Percentiles rank a stretch among this genome's conserved stretches.
Evolutionary conservation across 192 early-diverging fungal genomes (phyloP).

Genomic region (Kappamyces sp.): DNA sequence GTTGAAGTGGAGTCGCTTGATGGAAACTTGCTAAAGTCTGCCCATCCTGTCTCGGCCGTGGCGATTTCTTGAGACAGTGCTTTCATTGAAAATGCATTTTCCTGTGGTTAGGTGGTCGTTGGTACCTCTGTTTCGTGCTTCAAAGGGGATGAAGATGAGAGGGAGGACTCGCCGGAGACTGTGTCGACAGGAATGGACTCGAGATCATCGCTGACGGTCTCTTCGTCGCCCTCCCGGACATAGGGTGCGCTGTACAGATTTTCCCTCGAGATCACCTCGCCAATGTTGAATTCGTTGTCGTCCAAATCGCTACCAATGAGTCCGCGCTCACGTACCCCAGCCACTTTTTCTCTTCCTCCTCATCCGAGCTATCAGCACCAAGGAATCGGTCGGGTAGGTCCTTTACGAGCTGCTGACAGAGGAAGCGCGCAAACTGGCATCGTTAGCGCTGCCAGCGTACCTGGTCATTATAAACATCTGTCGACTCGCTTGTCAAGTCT

Average conservation of each 20-base stretch:
- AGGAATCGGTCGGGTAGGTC: slow-evolving; percentile 65
- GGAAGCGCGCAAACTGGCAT: slow-evolving; percentile 60
- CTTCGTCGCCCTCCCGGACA: slow-evolving; percentile 12
- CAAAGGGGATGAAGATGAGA: too few species aligned
- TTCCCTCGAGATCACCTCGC: slow-evolving; percentile 21
- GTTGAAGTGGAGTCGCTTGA: too few species aligned
- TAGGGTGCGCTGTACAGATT: not conserved
- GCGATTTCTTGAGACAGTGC: too few species aligned
- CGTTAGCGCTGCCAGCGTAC: not conserved
- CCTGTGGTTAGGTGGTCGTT: too few species aligned
- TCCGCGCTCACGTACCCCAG: slow-evolving; percentile 31
- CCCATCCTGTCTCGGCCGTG: too few species aligned
- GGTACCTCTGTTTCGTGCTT: too few species aligned
- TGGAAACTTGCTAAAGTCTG: too few species aligned
- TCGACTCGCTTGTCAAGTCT: slow-evolving; percentile 15
- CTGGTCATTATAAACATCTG: slow-evolving; percentile 7
- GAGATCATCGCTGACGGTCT: slow-evolving; percentile 14
- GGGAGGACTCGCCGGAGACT: too few species aligned
- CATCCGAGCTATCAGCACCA: slow-evolving; percentile 46
- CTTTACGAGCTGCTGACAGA: slow-evolving; percentile 63
- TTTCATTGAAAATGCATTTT: too few species aligned
- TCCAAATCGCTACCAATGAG: slow-evolving; percentile 27
- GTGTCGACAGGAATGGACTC: too few species aligned
- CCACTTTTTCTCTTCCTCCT: slow-evolving; percentile 56
- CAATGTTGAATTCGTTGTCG: slow-evolving; percentile 33